Conservation (phyloP, 805 yeast genomes). For the Ogataea saltuana region DNA sequence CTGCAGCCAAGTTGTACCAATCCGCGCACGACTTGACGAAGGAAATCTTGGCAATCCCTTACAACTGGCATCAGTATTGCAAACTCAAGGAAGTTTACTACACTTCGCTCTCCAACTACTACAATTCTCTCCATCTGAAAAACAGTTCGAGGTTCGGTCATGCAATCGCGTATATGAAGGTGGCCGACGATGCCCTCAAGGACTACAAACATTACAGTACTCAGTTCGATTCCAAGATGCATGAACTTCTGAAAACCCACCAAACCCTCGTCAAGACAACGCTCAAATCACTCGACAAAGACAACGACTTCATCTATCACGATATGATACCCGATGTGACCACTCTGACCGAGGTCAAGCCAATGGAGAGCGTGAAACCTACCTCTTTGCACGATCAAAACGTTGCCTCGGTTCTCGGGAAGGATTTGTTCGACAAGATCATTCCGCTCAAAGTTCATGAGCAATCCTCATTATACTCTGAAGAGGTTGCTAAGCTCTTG, state of each 20-base stretch:
- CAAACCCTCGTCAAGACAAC: slow-evolving; percentile 27
- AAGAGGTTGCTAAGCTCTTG: slow-evolving; percentile 76
- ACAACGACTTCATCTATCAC: slow-evolving; percentile 89
- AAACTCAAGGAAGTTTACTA: slow-evolving; percentile 57
- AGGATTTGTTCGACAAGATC: slow-evolving; percentile 70
- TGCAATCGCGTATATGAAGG: slow-evolving; percentile 54
- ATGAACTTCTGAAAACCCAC: slow-evolving; percentile 34
- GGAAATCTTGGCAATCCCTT: slow-evolving; percentile 30
- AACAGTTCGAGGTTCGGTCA: slow-evolving; percentile 65
- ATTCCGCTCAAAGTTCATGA: slow-evolving; percentile 89
- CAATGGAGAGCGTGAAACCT: slow-evolving; percentile 67
- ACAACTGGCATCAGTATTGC: slow-evolving; percentile 52
- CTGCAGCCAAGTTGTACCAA: slow-evolving; percentile 58
- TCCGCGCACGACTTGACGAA: slow-evolving; percentile 49
- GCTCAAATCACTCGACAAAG: slow-evolving; percentile 56
- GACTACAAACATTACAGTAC: slow-evolving; percentile 23
- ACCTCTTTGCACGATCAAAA: slow-evolving; percentile 51
- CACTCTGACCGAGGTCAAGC: slow-evolving; percentile 63
- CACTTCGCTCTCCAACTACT: slow-evolving; percentile 58
- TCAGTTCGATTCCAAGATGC: slow-evolving; percentile 28
- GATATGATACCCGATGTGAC: slow-evolving; percentile 65
- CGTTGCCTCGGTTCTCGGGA: slow-evolving; percentile 47
- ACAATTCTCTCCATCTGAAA: slow-evolving; percentile 58
- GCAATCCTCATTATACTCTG: slow-evolving; percentile 82
- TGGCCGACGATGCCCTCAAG: slow-evolving; percentile 42